Evolutionary conservation across 371 early-diverging fungal genomes (phyloP).

Genomic region (Rhizopus sp.): DNA sequence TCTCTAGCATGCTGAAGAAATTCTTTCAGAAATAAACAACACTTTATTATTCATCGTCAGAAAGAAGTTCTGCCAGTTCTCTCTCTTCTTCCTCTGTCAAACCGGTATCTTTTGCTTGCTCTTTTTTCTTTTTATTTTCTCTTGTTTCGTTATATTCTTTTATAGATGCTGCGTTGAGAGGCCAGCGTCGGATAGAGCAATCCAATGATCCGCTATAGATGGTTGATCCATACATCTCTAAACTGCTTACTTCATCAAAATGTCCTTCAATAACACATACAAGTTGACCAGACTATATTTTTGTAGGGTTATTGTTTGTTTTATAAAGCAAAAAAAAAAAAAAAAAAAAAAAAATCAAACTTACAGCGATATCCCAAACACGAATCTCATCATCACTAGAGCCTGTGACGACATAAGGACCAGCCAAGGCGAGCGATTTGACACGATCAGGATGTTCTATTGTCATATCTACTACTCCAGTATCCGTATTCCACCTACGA

Average conservation of each 20-base stretch:
- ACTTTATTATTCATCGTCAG: conserved; percentile 36
- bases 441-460: conserved; percentile 83
- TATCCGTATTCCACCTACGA: conserved; percentile 59
- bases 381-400: conserved; percentile 81
- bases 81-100: conserved; percentile 84
- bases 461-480: conserved; percentile 61
- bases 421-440: conserved; percentile 64
- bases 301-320: neutral
- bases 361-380: conserved; percentile 81
- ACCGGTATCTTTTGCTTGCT: conserved; percentile 17
- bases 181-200: conserved; percentile 78
- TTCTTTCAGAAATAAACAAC: neutral
- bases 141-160: conserved; percentile 30
- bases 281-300: conserved; percentile 65
- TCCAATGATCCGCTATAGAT: conserved; percentile 78
- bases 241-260: conserved; percentile 77
- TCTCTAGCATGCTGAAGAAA: no score
- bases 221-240: conserved; percentile 54
- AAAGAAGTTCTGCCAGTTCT: conserved; percentile 77
- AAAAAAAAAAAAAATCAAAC: conserved; percentile 9
- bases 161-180: conserved; percentile 42
- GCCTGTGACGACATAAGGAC: conserved; percentile 74
- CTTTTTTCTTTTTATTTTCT: conserved; percentile 21
- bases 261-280: conserved; percentile 72
- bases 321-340: neutral